These are phyloP conservation scores for Saraca asoca DNA, from an alignment of 331 rosid genomes.

Conservation along the genomic window DNA sequence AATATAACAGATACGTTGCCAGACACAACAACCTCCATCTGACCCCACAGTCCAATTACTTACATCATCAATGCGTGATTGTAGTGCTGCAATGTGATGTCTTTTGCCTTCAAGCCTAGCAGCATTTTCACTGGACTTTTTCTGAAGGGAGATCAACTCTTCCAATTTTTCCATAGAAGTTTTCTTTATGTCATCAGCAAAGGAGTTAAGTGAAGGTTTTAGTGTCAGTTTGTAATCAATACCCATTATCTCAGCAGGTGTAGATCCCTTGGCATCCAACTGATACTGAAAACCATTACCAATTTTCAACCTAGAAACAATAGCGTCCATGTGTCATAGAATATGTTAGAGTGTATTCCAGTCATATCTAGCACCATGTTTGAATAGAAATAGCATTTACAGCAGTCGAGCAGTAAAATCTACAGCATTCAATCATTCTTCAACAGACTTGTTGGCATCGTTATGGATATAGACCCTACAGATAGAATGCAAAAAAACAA, in stretches of 20 bases:
- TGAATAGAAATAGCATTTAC: not conserved
- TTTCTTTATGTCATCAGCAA: conserved; percentile 58
- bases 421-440: not conserved
- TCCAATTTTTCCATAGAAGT: conserved; percentile 66
- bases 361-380: not conserved
- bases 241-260: conserved; percentile 81
- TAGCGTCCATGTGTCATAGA: not conserved
- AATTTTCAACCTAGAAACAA: conserved; percentile 70
- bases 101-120: conserved; percentile 63
- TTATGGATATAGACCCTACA: not conserved
- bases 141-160: conserved; percentile 60
- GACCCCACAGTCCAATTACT: conserved; percentile 28
- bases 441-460: not conserved
- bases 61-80: conserved; percentile 57
- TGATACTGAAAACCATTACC: conserved; percentile 62
- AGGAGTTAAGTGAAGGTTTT: conserved; percentile 64
- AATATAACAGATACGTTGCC: not conserved
- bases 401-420: not conserved
- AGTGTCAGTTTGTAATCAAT: conserved; percentile 61
- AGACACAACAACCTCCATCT: no score
- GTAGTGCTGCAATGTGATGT: conserved; percentile 45
- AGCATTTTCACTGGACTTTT: conserved; percentile 56
- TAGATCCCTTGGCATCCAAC: conserved; percentile 70
- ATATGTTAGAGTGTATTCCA: not conserved
- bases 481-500: not conserved